These are phyloP conservation scores for Colletotrichum gigasporum DNA, from an alignment of 2,329 filamentous ascomycete genomes.

Conservation along the genomic window DNA sequence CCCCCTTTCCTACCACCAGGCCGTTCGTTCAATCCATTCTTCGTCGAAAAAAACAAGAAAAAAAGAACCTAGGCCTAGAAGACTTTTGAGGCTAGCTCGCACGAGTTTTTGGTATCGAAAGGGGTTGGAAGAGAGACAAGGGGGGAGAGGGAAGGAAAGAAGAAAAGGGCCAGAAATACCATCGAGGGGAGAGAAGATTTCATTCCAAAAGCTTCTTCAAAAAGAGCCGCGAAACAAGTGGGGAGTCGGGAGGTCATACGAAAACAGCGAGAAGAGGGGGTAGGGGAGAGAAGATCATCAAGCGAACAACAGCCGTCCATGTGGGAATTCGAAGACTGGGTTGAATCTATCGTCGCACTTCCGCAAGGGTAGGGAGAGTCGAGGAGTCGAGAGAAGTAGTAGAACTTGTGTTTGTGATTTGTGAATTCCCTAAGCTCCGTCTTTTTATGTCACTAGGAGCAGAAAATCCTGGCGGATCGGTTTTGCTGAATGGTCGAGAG, in stretches of 20 bases:
- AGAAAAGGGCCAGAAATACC: not conserved
- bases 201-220: not conserved
- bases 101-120: constrained; percentile 23
- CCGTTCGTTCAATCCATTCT: not conserved
- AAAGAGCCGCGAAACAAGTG: not conserved
- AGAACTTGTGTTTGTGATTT: constrained; percentile 27
- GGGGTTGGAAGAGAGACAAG: not conserved
- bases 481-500: constrained; percentile 7
- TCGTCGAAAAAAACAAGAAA: not conserved
- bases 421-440: constrained; percentile 24
- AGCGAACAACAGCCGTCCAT: not conserved
- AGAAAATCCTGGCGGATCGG: constrained; percentile 17
- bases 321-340: not conserved
- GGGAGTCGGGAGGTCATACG: not conserved
- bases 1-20: too few species aligned
- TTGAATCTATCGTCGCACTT: constrained; percentile 23
- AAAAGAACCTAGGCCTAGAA: not conserved
- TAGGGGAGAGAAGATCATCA: not conserved
- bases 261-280: not conserved
- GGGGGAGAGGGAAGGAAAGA: not conserved
- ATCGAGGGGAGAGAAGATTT: not conserved
- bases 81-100: not conserved
- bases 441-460: constrained; percentile 21
- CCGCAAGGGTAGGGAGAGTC: not conserved
- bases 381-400: not conserved